Base-by-base conservation (phyloP, 352 stramenopile species). In the Globisporangium sylvaticum region DNA sequence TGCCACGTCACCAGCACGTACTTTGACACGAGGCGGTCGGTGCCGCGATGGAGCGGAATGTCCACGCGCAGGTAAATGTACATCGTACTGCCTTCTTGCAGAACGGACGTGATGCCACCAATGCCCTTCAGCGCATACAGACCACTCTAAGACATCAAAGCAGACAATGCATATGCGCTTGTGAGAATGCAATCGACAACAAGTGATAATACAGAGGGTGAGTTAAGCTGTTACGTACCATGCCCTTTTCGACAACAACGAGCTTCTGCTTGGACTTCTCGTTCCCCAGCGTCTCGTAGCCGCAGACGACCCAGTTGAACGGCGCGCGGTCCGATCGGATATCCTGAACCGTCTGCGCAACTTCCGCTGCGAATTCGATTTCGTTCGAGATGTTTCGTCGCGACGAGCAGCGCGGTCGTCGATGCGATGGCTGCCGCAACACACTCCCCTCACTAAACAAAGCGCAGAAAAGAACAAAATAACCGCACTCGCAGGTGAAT, bases 11-110 rank as follows among this genome's bases (percentile, higher is more conserved):
- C 83, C 9, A 96, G 68, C 7, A 96, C 83, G 52, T 92, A 96
- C 69, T 96, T 96, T 24, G 87, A 93, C 42, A 96, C 84, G 62
- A 93, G 89, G 10, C 84, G 74, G 44, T 93, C 83, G n/a, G 81
- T 91, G 55, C 83, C 84, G 32, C 84, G 84, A 66, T 94, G 84
- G 39, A 96, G 70, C 20, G 87, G 87, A 34, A 96, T 80, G 66
- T 96, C 88, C 14, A 96, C 84, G n/a, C 87, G 85, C 9, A 96
- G 70, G 69, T 96, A 96, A 76, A 96, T 90, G 75, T 96, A 96
- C 87, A 95, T 95, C 18, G 87, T 94, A 54, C 73, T 81, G 14
- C 81, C 85, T 64, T 92, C 84, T 56, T 92, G 81, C 31, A 94
- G 50, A 10, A 87, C 77, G 0, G 75, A 84, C 4, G 75, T 90